Base-by-base conservation (phyloP, 2,329 filamentous ascomycete species). In the Monosporascus sp. region DNA sequence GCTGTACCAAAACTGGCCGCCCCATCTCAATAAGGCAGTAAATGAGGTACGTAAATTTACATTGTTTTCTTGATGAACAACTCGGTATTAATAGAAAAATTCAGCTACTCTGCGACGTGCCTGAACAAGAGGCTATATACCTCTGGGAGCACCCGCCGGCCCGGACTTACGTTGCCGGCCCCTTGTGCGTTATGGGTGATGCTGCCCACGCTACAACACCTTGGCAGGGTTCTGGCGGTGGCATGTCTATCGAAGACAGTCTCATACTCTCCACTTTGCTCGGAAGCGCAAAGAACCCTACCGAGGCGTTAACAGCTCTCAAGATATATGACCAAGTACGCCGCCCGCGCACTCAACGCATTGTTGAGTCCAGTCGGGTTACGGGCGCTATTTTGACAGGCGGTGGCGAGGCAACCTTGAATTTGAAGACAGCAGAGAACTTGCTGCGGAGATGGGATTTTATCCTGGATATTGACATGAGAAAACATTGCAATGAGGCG, bases 201-300 rank as follows among this genome's bases (percentile, higher is more conserved):
- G 57, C 59, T 1, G 58, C 60, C 2, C 59, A 63, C 16, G 48
- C 59, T 1, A 59, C 56, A 2, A 59, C 57, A 5, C 57, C 59
- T 14, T 62, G 60, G 60, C 58, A 64, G 16, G 60, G 56, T 20
- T 60, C 58, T 2, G 59, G 60, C 1, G 60, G 59, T 7, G 58
- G 59, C n/a, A 64, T 63, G 57, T 60, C 59, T n/a, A 56, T 61
- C 44, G 59, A 64, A 31, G 59, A 62, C 34, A 60, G 54, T n/a
- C 50, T 62, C 7, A 52, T 64, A 17, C 55, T 61, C 1, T 64
- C 57, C 1, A 52, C 50, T 1, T 31, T 65, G 7, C 55, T 62
- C 5, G 59, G 59, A 2, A 50, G 51, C n/a, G 54, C 57, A 9
- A 58, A 52, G 20, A 36, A 50, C 0, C 44, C 51, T 19, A 24